These are phyloP conservation scores for Pythium rishiriense DNA, from an alignment of 352 stramenopile genomes.

Conservation along the genomic window DNA sequence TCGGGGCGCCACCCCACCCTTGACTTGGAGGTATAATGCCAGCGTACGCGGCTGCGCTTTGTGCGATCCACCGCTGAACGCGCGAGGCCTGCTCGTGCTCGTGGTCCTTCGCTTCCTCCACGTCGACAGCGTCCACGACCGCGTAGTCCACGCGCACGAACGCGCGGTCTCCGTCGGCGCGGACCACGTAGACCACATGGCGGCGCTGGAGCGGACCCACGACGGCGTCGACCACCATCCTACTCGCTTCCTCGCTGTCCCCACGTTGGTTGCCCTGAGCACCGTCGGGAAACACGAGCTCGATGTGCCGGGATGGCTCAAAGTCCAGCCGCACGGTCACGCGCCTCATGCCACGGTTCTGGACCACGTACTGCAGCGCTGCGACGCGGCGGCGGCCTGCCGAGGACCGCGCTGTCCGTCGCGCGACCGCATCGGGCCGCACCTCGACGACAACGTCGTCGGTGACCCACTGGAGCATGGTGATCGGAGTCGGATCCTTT, in stretches of 20 bases:
- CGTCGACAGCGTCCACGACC: background rate
- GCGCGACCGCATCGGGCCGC: conserved; percentile 22
- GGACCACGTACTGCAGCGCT: conserved; percentile 45
- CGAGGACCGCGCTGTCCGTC: background rate
- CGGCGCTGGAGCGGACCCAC: conserved; percentile 42
- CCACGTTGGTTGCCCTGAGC: background rate
- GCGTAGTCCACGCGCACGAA: conserved; percentile 51
- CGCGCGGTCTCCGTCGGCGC: conserved; percentile 28
- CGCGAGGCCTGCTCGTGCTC: background rate
- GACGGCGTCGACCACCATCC: conserved; percentile 29
- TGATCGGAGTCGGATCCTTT: background rate
- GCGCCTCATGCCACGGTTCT: conserved; percentile 38
- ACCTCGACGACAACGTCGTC: conserved; percentile 38
- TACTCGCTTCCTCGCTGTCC: background rate
- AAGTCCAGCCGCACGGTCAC: conserved; percentile 53
- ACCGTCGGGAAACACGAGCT: conserved; percentile 27
- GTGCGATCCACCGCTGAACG: conserved; percentile 1
- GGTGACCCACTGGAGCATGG: conserved; percentile 23
- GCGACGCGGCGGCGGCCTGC: background rate
- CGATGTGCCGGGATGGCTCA: conserved; percentile 37
- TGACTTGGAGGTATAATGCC: background rate
- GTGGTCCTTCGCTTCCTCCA: background rate
- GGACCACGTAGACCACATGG: conserved; percentile 35
- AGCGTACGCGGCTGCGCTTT: conserved; percentile 2
- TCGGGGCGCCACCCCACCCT: no score